Evolutionary conservation across 176 grass and related monocot species (phyloP).

Genomic region (Elymus sibiricus): DNA sequence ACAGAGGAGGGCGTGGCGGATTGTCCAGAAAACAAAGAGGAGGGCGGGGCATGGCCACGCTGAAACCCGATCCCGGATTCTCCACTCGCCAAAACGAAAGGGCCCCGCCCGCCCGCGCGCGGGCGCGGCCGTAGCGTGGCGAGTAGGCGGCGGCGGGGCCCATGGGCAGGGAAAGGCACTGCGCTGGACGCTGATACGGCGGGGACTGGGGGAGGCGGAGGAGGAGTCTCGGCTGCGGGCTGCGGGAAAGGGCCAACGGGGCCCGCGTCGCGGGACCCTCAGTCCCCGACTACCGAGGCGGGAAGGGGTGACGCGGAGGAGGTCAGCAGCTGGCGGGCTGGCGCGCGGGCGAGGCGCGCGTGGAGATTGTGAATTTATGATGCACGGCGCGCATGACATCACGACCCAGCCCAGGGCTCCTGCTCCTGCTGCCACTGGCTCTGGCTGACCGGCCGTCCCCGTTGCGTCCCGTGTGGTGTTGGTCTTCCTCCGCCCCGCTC

Average conservation of each 20-base stretch:
- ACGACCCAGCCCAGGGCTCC: neutral
- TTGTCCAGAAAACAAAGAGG: no score
- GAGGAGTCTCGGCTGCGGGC: no score
- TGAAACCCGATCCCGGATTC: no score
- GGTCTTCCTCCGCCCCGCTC: neutral
- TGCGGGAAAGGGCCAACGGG: no score
- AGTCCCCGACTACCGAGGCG: neutral
- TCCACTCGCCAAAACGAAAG: no score
- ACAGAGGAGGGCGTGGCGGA: no score
- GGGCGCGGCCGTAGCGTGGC: neutral
- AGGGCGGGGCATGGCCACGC: no score
- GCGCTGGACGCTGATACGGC: neutral
- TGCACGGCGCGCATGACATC: conserved; percentile 1
- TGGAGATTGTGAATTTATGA: neutral
- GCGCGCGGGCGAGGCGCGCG: neutral
- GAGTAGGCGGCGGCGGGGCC: neutral
- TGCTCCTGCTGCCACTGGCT: neutral
- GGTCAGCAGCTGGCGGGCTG: neutral
- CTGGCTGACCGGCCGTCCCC: no score
- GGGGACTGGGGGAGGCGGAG: neutral
- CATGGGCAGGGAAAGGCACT: neutral
- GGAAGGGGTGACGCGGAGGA: neutral
- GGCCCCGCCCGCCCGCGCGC: no score
- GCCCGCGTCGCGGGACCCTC: no score
- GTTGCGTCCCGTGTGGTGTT: conserved; percentile 1